Base-by-base conservation (phyloP, 2,329 filamentous ascomycete genomes). In the Fusarium foetens region DNA sequence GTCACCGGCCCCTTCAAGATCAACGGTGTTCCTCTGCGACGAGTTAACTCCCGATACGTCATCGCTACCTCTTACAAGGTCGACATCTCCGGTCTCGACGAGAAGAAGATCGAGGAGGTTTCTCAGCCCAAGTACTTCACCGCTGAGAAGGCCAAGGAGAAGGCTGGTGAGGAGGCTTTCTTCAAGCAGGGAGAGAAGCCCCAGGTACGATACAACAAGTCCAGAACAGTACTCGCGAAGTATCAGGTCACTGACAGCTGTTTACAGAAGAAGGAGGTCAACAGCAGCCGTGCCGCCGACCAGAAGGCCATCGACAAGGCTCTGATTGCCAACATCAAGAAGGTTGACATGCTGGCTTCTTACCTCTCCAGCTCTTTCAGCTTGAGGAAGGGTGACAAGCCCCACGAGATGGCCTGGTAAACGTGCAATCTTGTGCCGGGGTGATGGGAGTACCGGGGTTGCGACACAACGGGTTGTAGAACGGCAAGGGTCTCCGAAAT, bases 351-450 rank as follows among this genome's bases (percentile, higher is more conserved):
- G 87, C 93, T 99, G 81, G 87, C 91, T 84, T 94, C 92, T 88
- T 99, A 99, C 91, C 94, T 99, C 81, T 90, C 90, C 83, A 94
- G 92, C 86, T 94, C 92, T 84, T 99, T 99, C 93, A 97, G 93
- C 91, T 92, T 99, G 87, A 93, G 95, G 88, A 98, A 95, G 90
- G 96, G 96, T 83, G 95, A 99, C 91, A 95, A 95, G 92, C 96
- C 96, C 87, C 96, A 99, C 89, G 94, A 97, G 92, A 98, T 99
- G 96, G 93, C 94, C 88, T 99, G 95, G 91, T 99, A 98, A 87
- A 91, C 73, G 77, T 75, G 72, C 77, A 78, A 79, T 73, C 70
- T 73, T 77, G 67, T 66, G 71, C 71, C 72, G 74, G 76, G 72
- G 74, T 73, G 74, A 71, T 70, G 72, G 72, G 72, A 75, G 70